phyloP scores from a whole-genome alignment of 139 green algal genomes.

The Ettlia oleoabundans region DNA sequence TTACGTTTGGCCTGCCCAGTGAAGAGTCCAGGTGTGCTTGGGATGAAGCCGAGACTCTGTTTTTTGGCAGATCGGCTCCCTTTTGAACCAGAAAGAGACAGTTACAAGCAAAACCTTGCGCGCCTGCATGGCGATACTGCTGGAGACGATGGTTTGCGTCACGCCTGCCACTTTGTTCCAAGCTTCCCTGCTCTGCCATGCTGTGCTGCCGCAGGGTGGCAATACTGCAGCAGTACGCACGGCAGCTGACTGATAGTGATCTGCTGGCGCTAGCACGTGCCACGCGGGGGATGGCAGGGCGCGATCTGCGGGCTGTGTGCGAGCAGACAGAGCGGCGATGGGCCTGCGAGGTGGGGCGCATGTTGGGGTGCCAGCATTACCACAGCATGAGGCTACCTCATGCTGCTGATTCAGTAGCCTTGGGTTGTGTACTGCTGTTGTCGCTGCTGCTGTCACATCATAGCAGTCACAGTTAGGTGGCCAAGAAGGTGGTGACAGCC shows the following conservation, averaged over 20 bases:
- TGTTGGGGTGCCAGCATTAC: neutral
- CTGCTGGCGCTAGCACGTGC: constrained; percentile 59
- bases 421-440: neutral
- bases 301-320: constrained; percentile 86
- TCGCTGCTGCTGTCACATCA: neutral
- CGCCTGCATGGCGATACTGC: neutral
- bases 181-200: neutral
- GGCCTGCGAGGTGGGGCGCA: constrained; percentile 73
- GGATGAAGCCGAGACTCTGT: neutral
- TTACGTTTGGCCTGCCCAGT: constrained; percentile 81
- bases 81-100: too few relatives aligned
- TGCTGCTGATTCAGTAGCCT: neutral
- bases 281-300: constrained; percentile 74
- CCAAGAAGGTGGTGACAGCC: neutral
- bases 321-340: constrained; percentile 87
- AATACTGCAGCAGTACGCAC: constrained; percentile 86
- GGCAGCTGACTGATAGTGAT: constrained; percentile 67
- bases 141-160: too few relatives aligned
- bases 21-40: constrained; percentile 44
- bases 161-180: neutral
- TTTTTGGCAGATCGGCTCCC: too few relatives aligned
- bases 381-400: neutral
- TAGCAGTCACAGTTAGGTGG: neutral
- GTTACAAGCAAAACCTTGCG: neutral
- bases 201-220: constrained; percentile 39